Conservation (phyloP, 805 yeast species). For the Kuraishia floccosa region DNA sequence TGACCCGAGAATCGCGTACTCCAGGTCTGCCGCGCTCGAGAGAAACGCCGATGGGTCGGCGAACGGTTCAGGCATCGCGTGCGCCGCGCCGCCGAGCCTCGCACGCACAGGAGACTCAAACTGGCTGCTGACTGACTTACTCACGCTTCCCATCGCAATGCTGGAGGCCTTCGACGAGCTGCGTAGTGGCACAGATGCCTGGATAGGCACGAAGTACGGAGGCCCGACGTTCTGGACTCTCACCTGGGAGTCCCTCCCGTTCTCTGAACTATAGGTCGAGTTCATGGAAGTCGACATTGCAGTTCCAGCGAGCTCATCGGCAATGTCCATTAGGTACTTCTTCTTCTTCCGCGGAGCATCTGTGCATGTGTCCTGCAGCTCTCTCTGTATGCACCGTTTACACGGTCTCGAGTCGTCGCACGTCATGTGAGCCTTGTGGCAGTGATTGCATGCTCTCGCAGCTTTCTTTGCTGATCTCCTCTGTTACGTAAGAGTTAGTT, state of each 20-base stretch:
- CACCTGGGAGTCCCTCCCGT: background rate
- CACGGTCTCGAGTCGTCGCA: slow-evolving; percentile 67
- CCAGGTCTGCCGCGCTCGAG: slow-evolving; percentile 64
- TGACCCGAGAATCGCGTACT: slow-evolving; percentile 56
- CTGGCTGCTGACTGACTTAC: too few relatives aligned
- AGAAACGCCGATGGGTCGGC: slow-evolving; percentile 22
- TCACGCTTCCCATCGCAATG: too few relatives aligned
- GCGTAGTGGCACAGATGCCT: slow-evolving; percentile 1
- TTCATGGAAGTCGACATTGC: background rate
- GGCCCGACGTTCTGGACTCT: background rate
- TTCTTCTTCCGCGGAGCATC: slow-evolving; percentile 86
- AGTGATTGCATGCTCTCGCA: slow-evolving; percentile 80
- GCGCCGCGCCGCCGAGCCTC: too few relatives aligned
- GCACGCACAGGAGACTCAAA: too few relatives aligned
- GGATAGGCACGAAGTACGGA: background rate
- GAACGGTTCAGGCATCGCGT: slow-evolving; percentile 8
- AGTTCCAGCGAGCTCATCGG: slow-evolving; percentile 12
- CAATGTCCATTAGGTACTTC: slow-evolving; percentile 65
- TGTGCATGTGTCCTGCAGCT: slow-evolving; percentile 56
- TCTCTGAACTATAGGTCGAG: background rate
- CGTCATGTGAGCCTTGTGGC: slow-evolving; percentile 85
- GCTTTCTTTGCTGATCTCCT: slow-evolving; percentile 40
- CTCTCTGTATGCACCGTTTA: slow-evolving; percentile 61
- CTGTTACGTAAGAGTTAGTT: too few relatives aligned
- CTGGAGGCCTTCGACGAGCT: too few relatives aligned